These are phyloP conservation scores for Fusarium cyanostomum DNA, from an alignment of 2,329 filamentous ascomycete genomes.

Conservation along the genomic window DNA sequence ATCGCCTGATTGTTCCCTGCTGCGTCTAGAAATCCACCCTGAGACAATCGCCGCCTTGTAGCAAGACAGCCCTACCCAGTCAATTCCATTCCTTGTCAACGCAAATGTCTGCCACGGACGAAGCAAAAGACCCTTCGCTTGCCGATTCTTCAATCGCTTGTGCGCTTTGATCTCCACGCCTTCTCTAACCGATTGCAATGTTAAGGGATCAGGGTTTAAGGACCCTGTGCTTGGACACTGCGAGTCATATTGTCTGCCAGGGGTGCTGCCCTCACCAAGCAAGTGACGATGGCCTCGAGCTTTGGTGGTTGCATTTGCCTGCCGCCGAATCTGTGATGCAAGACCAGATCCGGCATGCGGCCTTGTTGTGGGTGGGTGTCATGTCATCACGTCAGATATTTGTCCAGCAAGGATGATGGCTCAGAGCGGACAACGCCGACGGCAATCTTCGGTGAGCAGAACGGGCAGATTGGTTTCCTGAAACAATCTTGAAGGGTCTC, in stretches of 20 bases:
- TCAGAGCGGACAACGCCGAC: background rate
- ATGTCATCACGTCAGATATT: constrained; percentile 29
- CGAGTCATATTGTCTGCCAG: constrained; percentile 7
- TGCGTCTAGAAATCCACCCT: constrained; percentile 1
- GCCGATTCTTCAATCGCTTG: background rate
- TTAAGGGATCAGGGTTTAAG: background rate
- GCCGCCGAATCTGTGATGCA: constrained; percentile 21
- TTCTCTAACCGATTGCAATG: background rate
- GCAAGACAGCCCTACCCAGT: constrained; percentile 12
- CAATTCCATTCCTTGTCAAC: background rate
- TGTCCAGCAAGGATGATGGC: constrained; percentile 23
- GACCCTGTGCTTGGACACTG: constrained; percentile 5
- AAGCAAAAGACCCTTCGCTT: background rate
- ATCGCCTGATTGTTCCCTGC: constrained; percentile 16
- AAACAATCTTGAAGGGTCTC: background rate
- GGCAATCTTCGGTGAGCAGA: background rate
- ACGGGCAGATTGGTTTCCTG: too few species aligned
- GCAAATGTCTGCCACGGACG: background rate
- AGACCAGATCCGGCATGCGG: constrained; percentile 19
- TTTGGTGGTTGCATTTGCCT: constrained; percentile 5
- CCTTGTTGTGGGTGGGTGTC: constrained; percentile 19
- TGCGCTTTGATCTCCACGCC: background rate
- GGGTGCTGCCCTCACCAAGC: constrained; percentile 3
- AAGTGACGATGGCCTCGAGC: constrained; percentile 1
- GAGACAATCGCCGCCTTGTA: background rate